Evolutionary conservation across 176 grass and related monocot species (phyloP).

Genomic region (Oryza glumipatula): DNA sequence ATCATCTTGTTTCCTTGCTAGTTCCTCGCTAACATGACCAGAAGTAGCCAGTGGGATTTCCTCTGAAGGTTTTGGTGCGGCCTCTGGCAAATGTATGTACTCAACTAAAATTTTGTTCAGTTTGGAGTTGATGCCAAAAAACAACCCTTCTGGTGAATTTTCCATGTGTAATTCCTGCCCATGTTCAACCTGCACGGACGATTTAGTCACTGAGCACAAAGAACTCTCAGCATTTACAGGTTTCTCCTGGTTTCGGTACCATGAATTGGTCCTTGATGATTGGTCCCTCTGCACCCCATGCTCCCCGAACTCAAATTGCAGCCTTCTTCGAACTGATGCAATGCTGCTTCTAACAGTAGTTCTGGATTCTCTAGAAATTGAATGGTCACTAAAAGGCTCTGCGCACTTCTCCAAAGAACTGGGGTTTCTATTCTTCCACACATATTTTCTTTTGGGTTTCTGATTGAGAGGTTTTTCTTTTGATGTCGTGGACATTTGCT

Average conservation of each 20-base stretch:
- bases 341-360: constrained; percentile 24
- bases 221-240: constrained; percentile 36
- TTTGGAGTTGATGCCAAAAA: constrained; percentile 42
- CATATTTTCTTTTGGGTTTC: constrained; percentile 56
- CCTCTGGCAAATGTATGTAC: constrained; percentile 37
- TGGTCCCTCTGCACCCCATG: constrained; percentile 24
- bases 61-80: background rate
- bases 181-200: constrained; percentile 22
- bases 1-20: constrained; percentile 42
- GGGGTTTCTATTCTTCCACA: constrained; percentile 49
- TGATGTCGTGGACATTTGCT: constrained; percentile 41
- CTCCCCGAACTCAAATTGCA: constrained; percentile 51
- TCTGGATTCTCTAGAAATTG: constrained; percentile 22
- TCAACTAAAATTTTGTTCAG: constrained; percentile 45
- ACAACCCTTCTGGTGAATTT: constrained; percentile 43
- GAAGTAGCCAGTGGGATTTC: constrained; percentile 24
- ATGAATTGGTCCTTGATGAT: constrained; percentile 21
- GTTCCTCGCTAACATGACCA: constrained; percentile 32
- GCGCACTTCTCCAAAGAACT: constrained; percentile 34
- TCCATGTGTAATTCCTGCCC: constrained; percentile 40
- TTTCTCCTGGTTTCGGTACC: constrained; percentile 30
- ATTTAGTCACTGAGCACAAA: constrained; percentile 34
- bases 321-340: constrained; percentile 46
- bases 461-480: constrained; percentile 37
- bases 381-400: constrained; percentile 14